Conservation (phyloP, 768 basidiomycete genomes). For the Amanita muscaria region DNA sequence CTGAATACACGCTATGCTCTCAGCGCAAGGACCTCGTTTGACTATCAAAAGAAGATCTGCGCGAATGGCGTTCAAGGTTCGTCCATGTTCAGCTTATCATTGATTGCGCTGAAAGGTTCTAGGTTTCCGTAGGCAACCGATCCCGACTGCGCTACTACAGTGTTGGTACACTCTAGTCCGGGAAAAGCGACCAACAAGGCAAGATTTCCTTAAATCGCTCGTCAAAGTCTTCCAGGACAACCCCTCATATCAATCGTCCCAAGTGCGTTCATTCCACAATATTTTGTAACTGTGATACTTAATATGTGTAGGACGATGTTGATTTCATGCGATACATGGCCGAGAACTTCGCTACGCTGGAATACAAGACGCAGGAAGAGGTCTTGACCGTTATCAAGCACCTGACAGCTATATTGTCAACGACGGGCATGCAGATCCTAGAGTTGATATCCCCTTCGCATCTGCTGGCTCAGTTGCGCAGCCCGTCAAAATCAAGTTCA, state of each 20-base stretch:
- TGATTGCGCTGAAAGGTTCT: background rate
- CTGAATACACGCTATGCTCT: slow-evolving; percentile 79
- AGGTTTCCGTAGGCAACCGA: slow-evolving; percentile 62
- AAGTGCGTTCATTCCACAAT: slow-evolving; percentile 28
- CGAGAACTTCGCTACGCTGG: slow-evolving; percentile 86
- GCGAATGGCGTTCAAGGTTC: slow-evolving; percentile 46
- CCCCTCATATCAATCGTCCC: slow-evolving; percentile 43
- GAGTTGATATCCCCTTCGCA: slow-evolving; percentile 67
- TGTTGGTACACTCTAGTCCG: slow-evolving; percentile 88
- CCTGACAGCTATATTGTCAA: slow-evolving; percentile 68
- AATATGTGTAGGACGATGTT: slow-evolving; percentile 57
- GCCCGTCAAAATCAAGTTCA: slow-evolving; percentile 10
- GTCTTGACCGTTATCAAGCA: slow-evolving; percentile 76
- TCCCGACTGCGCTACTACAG: slow-evolving; percentile 68
- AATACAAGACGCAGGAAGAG: slow-evolving; percentile 95
- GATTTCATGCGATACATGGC: slow-evolving; percentile 88
- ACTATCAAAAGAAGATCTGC: slow-evolving; percentile 63
- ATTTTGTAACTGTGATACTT: background rate
- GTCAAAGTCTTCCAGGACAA: slow-evolving; percentile 78
- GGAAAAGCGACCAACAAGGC: slow-evolving; percentile 79
- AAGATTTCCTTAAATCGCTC: slow-evolving; percentile 82
- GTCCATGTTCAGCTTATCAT: background rate
- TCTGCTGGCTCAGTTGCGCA: slow-evolving; percentile 51
- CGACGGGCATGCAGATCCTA: slow-evolving; percentile 73
- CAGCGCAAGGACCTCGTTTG: slow-evolving; percentile 74